These are phyloP conservation scores for Geotrichum klebahnii DNA, from an alignment of 1,139 yeast genomes.

Conservation along the genomic window DNA sequence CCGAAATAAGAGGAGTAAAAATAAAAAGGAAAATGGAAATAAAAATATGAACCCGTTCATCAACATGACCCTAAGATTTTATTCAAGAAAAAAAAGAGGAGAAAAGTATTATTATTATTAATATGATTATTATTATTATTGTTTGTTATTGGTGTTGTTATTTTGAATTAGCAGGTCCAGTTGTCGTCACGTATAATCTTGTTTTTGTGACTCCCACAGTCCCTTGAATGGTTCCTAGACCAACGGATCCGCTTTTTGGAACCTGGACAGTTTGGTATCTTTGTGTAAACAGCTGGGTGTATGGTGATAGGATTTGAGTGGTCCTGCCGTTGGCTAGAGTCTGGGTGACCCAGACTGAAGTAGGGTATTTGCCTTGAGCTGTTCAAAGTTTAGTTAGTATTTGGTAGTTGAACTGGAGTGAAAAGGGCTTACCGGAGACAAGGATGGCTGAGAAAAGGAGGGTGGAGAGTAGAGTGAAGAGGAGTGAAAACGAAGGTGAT, in stretches of 20 bases:
- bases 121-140: background rate
- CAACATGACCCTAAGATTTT: no score
- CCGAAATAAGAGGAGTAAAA: no score
- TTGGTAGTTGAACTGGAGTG: background rate
- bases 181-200: slow-evolving; percentile 11
- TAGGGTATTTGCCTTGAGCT: slow-evolving; percentile 10
- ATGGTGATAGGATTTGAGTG: slow-evolving; percentile 34
- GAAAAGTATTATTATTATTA: no score
- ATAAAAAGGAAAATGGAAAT: no score
- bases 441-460: background rate
- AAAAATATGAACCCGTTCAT: no score
- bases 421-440: background rate
- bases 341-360: slow-evolving; percentile 11
- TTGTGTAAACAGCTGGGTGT: slow-evolving; percentile 48
- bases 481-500: no score
- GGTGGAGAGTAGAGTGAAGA: background rate
- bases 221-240: slow-evolving; percentile 56
- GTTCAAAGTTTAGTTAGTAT: background rate
- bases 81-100: no score
- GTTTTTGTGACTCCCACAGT: slow-evolving; percentile 49
- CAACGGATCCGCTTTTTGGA: slow-evolving; percentile 52
- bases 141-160: background rate
- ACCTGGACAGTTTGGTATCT: slow-evolving; percentile 41
- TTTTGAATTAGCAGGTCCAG: background rate
- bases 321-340: slow-evolving; percentile 20